Evolutionary conservation across 257 asterid genomes (phyloP), one percentile per base, ranked within the genome.

Genomic region (Paulownia fortunei): DNA sequence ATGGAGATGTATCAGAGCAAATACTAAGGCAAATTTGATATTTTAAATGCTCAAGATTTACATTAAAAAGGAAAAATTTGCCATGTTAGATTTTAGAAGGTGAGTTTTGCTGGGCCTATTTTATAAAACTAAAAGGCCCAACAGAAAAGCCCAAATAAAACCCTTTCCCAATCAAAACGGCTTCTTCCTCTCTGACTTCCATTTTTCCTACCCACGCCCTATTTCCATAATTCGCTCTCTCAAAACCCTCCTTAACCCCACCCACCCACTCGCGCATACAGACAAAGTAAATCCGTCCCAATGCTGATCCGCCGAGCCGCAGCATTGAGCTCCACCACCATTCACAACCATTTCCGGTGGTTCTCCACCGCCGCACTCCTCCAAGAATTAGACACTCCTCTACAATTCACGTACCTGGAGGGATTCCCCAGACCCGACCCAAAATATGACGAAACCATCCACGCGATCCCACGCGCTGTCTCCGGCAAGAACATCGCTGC

Each of bases 271-370:
- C 52, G 6, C 69, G n/a, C n/a, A n/a, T n/a, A n/a, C n/a, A 16
- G 21, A 13, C 30, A 10, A 15, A 8, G 1, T 6, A 59, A 54
- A 19, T 44, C 55, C 66, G 37, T 30, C 62, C 87, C 70, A 82
- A 92, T 93, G 99, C 86, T 93, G 94, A 85, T 90, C 91, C 92
- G 94, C 68, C 90, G 96, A 73, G 88, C 82, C 19, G 72, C 91
- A 11, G 76, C 84, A 19, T 84, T 84, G 61, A 54, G 81, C 84
- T 18, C 80, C 78, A 37, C 89, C 82, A 80, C 86, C 76, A 69
- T 73, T 44, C 77, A 32, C 62, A 83, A 72, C 78, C 88, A 79
- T 59, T 72, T 81, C 85, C 84, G 90, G 80, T 85, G 82, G 3
- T 80, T 86, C 74, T 73, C 90, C 81, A 83, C 91, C 47, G 82